These are phyloP conservation scores for Solidago caesia DNA, from an alignment of 129 eudicot species.

Conservation along the genomic window DNA sequence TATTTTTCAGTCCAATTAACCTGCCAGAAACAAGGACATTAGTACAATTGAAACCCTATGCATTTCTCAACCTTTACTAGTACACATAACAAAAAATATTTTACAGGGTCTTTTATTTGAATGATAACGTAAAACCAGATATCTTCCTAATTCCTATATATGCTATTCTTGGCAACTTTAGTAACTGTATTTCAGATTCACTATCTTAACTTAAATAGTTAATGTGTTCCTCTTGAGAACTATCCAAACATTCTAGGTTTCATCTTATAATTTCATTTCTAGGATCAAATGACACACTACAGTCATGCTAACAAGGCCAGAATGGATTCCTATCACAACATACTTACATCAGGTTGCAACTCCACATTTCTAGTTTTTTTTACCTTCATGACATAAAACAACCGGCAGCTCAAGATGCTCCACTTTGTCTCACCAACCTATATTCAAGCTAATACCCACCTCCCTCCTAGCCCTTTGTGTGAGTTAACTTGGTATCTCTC, in stretches of 20 bases:
- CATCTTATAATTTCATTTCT: not conserved
- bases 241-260: not conserved
- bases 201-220: not conserved
- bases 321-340: no score
- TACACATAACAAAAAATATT: not conserved
- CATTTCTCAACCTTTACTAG: slow-evolving; percentile 2
- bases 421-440: not conserved
- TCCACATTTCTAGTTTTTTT: no score
- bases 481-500: not conserved
- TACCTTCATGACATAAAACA: no score
- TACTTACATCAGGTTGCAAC: no score
- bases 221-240: not conserved
- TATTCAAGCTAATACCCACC: not conserved
- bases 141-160: slow-evolving; percentile 25
- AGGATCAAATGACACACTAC: not conserved
- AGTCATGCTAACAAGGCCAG: no score
- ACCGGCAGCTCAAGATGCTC: not conserved
- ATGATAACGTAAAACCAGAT: not conserved
- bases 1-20: slow-evolving; percentile 96
- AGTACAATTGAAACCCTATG: not conserved
- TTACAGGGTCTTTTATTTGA: slow-evolving; percentile 8
- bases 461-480: not conserved
- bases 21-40: slow-evolving; percentile 35
- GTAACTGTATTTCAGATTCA: not conserved
- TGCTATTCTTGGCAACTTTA: not conserved